Percentiles rank a stretch among this genome's conserved stretches.
These are phyloP conservation scores for Gryganskiella cystojenkinii DNA, from an alignment of 192 early-diverging fungal genomes.

Conservation along the genomic window DNA sequence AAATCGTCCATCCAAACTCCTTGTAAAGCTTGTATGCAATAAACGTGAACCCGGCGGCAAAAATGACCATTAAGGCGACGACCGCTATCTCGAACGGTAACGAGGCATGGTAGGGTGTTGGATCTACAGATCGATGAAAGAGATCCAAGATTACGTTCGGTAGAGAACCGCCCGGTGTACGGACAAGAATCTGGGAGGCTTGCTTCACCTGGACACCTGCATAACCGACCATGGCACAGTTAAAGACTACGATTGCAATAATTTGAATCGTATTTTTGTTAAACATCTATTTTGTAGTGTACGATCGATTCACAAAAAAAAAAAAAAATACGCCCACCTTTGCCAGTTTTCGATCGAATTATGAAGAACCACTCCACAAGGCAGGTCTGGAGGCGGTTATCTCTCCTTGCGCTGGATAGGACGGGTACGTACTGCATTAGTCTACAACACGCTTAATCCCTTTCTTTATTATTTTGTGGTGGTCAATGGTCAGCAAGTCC, in stretches of 20 bases:
- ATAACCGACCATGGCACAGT: constrained; percentile 71
- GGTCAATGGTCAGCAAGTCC: too few relatives aligned
- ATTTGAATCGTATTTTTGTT: constrained; percentile 96
- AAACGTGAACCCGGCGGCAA: constrained; percentile 57
- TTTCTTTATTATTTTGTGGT: too few relatives aligned
- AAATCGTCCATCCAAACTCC: constrained; percentile 87
- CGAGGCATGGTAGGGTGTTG: constrained; percentile 35
- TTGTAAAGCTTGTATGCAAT: constrained; percentile 76
- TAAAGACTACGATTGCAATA: constrained; percentile 77
- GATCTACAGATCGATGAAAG: background rate
- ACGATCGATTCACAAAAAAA: background rate
- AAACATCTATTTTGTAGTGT: constrained; percentile 69
- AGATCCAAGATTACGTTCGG: constrained; percentile 24
- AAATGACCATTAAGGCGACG: constrained; percentile 64
- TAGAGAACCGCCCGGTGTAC: constrained; percentile 10
- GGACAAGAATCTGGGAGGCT: constrained; percentile 24
- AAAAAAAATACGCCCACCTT: background rate
- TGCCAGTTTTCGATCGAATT: too few relatives aligned
- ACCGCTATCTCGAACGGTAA: constrained; percentile 63
- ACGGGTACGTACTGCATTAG: too few relatives aligned
- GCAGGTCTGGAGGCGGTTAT: too few relatives aligned
- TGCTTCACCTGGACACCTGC: constrained; percentile 73
- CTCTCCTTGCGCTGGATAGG: too few relatives aligned
- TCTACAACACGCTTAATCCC: too few relatives aligned
- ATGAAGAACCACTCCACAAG: too few relatives aligned